Conservation (phyloP, 768 basidiomycete species). For the Suillus ampliporus region DNA sequence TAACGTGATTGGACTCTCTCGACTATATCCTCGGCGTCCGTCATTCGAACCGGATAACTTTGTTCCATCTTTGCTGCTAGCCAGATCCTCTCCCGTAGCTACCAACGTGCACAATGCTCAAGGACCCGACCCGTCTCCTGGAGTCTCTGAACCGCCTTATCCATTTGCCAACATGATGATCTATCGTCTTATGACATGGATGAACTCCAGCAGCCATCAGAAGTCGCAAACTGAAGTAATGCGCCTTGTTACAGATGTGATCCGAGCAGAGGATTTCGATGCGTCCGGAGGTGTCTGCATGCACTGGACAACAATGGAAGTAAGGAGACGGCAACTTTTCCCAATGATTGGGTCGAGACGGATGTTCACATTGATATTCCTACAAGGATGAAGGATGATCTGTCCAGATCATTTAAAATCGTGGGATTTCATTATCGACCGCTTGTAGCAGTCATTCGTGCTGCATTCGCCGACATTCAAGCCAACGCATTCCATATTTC, state of each 20-base stretch:
- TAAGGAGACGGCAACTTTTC: neutral
- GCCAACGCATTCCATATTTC: constrained; percentile 25
- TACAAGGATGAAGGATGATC: neutral
- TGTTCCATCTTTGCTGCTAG: neutral
- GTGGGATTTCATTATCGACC: constrained; percentile 22
- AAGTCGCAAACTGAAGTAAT: constrained; percentile 6
- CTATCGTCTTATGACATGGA: constrained; percentile 11
- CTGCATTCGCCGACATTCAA: constrained; percentile 10
- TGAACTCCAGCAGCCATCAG: constrained; percentile 4
- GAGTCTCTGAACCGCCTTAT: neutral
- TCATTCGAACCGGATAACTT: neutral
- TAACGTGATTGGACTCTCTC: neutral
- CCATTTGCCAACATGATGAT: constrained; percentile 15
- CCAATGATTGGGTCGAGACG: neutral
- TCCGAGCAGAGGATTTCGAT: constrained; percentile 12
- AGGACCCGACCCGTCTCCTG: neutral
- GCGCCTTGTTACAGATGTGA: constrained; percentile 5
- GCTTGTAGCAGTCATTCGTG: constrained; percentile 17
- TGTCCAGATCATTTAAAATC: constrained; percentile 1
- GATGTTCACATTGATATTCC: neutral
- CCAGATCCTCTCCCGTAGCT: neutral
- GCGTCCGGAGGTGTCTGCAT: neutral
- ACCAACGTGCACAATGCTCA: neutral
- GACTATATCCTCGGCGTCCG: neutral
- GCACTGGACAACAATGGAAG: neutral